Conservation (phyloP, 169 alveolate species). For the Perkinsus chesapeaki region DNA sequence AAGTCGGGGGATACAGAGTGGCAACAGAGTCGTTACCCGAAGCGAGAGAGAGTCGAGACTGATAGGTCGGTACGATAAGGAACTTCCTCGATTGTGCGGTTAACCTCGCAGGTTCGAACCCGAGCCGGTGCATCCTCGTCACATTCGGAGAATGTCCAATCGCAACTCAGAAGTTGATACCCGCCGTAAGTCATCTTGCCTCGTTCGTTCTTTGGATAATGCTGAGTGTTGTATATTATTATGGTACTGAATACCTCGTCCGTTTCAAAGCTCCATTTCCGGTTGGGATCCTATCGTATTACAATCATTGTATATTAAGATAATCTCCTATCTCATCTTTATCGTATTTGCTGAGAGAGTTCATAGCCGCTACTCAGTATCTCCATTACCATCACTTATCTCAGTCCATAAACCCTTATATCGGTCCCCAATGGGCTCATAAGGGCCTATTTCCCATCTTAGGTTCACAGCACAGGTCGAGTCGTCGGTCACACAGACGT, state of each 20-base stretch:
- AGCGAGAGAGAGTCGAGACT: neutral
- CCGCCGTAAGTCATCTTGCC: neutral
- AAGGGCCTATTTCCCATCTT: neutral
- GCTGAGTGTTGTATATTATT: no score
- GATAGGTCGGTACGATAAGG: neutral
- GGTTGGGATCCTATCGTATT: no score
- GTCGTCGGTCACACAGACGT: neutral
- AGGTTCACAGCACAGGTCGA: neutral
- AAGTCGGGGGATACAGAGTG: no score
- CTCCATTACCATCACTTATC: neutral
- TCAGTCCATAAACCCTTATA: neutral
- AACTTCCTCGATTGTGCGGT: neutral
- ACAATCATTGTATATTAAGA: no score
- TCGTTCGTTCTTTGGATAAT: neutral
- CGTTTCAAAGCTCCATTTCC: no score
- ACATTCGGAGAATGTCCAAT: neutral
- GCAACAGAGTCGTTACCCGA: neutral
- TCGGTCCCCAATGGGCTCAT: neutral
- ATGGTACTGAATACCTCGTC: no score
- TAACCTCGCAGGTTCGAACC: neutral
- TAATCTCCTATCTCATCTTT: no score
- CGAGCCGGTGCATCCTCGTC: neutral
- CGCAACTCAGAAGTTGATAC: neutral
- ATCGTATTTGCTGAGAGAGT: no score
- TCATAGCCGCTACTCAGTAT: no score